Percentiles rank a stretch among this genome's conserved stretches.
These are phyloP conservation scores for Boletus rufocinnamomeus DNA, from an alignment of 768 basidiomycete species.

Conservation along the genomic window DNA sequence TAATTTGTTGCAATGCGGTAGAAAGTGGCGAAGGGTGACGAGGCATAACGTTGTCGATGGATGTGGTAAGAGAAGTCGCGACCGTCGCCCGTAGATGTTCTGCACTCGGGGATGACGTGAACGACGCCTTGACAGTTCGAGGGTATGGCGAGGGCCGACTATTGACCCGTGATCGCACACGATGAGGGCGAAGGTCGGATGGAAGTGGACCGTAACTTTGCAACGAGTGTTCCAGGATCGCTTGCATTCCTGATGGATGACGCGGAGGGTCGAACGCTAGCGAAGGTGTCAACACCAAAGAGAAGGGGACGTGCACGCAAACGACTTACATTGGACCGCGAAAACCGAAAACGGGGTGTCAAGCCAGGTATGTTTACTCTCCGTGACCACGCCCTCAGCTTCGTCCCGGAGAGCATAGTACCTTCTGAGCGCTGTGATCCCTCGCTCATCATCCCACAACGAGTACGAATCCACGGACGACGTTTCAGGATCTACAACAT, in stretches of 20 bases:
- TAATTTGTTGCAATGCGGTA: constrained; percentile 44
- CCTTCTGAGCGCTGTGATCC: constrained; percentile 60
- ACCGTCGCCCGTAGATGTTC: constrained; percentile 38
- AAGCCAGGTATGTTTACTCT: constrained; percentile 64
- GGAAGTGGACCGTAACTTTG: constrained; percentile 75
- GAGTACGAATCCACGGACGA: constrained; percentile 47
- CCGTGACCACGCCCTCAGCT: constrained; percentile 61
- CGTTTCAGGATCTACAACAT: constrained; percentile 58
- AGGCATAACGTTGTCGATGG: constrained; percentile 16
- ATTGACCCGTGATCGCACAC: constrained; percentile 63
- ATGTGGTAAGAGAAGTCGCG: constrained; percentile 22
- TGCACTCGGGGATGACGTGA: constrained; percentile 39
- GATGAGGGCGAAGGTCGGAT: constrained; percentile 63
- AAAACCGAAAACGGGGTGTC: constrained; percentile 78
- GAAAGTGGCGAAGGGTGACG: constrained; percentile 26
- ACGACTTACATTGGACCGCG: constrained; percentile 65
- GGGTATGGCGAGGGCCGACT: constrained; percentile 80
- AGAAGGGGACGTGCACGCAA: background rate
- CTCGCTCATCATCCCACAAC: constrained; percentile 69
- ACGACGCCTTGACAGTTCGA: constrained; percentile 46
- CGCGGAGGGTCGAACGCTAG: constrained; percentile 72
- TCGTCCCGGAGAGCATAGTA: constrained; percentile 73
- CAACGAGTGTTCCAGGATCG: constrained; percentile 70
- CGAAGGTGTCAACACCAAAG: constrained; percentile 3
- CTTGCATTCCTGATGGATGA: constrained; percentile 67